These are phyloP conservation scores for Trichoderma aggressivum DNA, from an alignment of 2,329 filamentous ascomycete genomes.

Conservation along the genomic window DNA sequence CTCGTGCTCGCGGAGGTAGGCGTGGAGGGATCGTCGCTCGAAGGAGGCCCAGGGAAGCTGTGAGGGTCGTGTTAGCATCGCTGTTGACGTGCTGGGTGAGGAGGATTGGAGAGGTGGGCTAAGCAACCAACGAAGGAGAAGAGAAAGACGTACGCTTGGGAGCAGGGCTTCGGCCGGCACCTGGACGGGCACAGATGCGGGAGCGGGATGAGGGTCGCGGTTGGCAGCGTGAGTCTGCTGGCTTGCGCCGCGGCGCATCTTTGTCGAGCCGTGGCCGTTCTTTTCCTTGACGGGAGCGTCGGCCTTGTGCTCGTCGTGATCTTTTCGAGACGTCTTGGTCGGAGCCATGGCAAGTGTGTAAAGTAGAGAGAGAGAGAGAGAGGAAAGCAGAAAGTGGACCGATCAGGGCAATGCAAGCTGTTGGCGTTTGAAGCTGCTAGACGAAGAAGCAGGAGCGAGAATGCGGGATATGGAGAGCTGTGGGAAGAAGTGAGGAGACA, in stretches of 20 bases:
- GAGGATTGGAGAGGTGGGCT: not conserved
- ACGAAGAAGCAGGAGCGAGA: not conserved
- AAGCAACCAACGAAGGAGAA: not conserved
- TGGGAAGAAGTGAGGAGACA: not conserved
- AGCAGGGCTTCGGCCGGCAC: constrained; percentile 30
- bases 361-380: not conserved
- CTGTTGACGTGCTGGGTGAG: not conserved
- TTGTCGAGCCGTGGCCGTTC: constrained; percentile 45
- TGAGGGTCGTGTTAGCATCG: constrained; percentile 18
- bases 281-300: constrained; percentile 46
- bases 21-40: constrained; percentile 64
- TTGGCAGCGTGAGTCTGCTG: constrained; percentile 46
- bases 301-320: constrained; percentile 48
- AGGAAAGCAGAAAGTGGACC: not conserved
- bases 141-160: constrained; percentile 32
- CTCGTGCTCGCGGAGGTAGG: constrained; percentile 71
- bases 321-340: constrained; percentile 44
- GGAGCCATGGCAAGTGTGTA: constrained; percentile 40
- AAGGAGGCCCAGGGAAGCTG: constrained; percentile 66
- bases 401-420: not conserved
- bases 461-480: not conserved
- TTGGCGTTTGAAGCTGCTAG: not conserved
- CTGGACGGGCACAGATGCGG: constrained; percentile 33
- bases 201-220: constrained; percentile 43
- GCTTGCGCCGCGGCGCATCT: constrained; percentile 55